These are phyloP conservation scores for Aspergillus mulundensis DNA, from an alignment of 495 filamentous ascomycete species.

Conservation along the genomic window DNA sequence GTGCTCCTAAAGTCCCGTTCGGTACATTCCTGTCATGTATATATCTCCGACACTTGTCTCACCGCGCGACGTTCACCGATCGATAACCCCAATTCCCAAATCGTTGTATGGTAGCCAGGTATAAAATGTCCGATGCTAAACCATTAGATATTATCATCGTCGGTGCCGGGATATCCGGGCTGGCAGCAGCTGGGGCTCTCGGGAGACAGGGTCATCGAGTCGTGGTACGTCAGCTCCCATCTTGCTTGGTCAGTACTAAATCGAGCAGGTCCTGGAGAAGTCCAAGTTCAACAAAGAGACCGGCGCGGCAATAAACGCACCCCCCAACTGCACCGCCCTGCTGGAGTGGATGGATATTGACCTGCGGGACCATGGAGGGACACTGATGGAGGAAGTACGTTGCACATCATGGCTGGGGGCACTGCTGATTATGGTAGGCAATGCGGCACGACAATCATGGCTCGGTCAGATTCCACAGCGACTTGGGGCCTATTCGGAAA, in stretches of 20 bases:
- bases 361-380: conserved; percentile 29
- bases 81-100: background rate
- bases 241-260: background rate
- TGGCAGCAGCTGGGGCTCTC: conserved; percentile 28
- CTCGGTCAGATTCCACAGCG: background rate
- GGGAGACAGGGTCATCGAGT: conserved; percentile 31
- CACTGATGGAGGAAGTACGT: conserved; percentile 22
- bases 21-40: background rate
- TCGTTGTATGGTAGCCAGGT: background rate
- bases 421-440: background rate
- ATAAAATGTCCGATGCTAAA: background rate
- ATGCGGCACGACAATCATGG: background rate
- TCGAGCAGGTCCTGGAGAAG: conserved; percentile 45
- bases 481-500: background rate
- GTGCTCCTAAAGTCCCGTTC: background rate
- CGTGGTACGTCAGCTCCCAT: conserved; percentile 17
- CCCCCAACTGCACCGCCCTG: conserved; percentile 46
- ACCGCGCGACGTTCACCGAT: background rate
- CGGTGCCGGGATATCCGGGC: conserved; percentile 30
- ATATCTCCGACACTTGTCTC: background rate
- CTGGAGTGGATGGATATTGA: conserved; percentile 47
- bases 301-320: conserved; percentile 51
- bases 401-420: background rate
- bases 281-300: conserved; percentile 50
- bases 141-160: conserved; percentile 25